Percentiles rank a stretch among this genome's conserved stretches.
Evolutionary conservation across 1,284 basidiomycete species (phyloP).

Genomic region (Cutaneotrichosporon mucoides): DNA sequence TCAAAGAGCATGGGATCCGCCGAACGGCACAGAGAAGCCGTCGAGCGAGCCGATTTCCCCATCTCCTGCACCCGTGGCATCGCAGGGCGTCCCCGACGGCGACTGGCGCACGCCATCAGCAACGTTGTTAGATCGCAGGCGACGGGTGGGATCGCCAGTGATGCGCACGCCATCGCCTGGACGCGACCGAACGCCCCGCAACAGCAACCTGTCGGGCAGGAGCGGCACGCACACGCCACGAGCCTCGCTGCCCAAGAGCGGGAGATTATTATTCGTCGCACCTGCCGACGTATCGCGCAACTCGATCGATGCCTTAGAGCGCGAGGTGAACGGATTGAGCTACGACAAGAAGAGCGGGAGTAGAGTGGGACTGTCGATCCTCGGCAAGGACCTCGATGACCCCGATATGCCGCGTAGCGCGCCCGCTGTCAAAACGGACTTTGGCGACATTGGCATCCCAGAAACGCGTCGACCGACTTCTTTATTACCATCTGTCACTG

Average conservation of each 20-base stretch:
- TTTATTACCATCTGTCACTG: not conserved
- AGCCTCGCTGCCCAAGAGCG: not conserved
- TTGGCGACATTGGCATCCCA: slow-evolving; percentile 6
- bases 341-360: slow-evolving; percentile 2
- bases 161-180: slow-evolving; percentile 5
- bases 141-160: not conserved
- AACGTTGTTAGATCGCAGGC: not conserved
- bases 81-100: not conserved
- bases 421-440: slow-evolving; percentile 13
- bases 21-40: not conserved
- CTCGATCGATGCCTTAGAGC: slow-evolving; percentile 23
- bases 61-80: too few species aligned
- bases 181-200: slow-evolving; percentile 11
- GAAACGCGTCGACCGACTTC: slow-evolving; percentile 8
- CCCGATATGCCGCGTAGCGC: slow-evolving; percentile 16
- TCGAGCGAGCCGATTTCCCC: slow-evolving; percentile 6
- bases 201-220: slow-evolving; percentile 9
- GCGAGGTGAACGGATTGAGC: slow-evolving; percentile 8
- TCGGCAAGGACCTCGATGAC: slow-evolving; percentile 3
- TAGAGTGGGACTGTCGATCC: slow-evolving; percentile 3
- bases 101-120: slow-evolving; percentile 7
- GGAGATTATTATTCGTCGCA: slow-evolving; percentile 17
- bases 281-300: slow-evolving; percentile 16
- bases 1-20: slow-evolving; percentile 8
- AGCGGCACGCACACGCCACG: slow-evolving; percentile 2